Evolutionary conservation across 345 rosid genomes (phyloP).

Genomic region (Gossypioides kirkii): DNA sequence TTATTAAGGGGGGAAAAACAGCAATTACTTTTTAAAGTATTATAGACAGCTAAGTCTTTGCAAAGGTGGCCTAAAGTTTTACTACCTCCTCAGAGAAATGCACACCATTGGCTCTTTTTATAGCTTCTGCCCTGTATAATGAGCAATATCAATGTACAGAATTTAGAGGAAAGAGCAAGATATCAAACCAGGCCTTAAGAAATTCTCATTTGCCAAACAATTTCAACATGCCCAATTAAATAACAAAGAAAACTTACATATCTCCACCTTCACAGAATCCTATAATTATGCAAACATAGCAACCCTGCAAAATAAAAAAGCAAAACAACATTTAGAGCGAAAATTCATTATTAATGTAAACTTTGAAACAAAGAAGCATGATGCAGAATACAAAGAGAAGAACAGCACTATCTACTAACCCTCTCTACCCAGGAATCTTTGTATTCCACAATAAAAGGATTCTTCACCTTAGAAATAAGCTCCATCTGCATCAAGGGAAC

Average conservation of each 20-base stretch:
- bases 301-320: slow-evolving; percentile 53
- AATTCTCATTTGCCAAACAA: slow-evolving; percentile 8
- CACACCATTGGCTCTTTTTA: slow-evolving; percentile 68
- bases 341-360: background rate
- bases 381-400: background rate
- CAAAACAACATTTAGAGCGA: background rate
- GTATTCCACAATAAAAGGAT: slow-evolving; percentile 92
- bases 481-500: slow-evolving; percentile 58
- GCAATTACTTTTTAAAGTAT: background rate
- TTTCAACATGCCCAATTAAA: background rate
- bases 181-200: slow-evolving; percentile 7
- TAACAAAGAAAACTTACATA: slow-evolving; percentile 50
- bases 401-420: slow-evolving; percentile 32
- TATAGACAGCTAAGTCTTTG: slow-evolving; percentile 1
- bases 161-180: background rate
- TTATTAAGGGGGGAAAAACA: background rate
- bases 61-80: background rate
- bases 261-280: slow-evolving; percentile 98
- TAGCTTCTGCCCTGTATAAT: slow-evolving; percentile 74
- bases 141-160: slow-evolving; percentile 4
- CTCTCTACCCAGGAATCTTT: slow-evolving; percentile 99
- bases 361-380: background rate
- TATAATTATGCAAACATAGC: slow-evolving; percentile 93
- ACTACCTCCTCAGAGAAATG: slow-evolving; percentile 81
- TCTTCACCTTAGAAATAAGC: slow-evolving; percentile 75